These are phyloP conservation scores for Phytophthora lateralis DNA, from an alignment of 352 stramenopile genomes.

Conservation along the genomic window DNA sequence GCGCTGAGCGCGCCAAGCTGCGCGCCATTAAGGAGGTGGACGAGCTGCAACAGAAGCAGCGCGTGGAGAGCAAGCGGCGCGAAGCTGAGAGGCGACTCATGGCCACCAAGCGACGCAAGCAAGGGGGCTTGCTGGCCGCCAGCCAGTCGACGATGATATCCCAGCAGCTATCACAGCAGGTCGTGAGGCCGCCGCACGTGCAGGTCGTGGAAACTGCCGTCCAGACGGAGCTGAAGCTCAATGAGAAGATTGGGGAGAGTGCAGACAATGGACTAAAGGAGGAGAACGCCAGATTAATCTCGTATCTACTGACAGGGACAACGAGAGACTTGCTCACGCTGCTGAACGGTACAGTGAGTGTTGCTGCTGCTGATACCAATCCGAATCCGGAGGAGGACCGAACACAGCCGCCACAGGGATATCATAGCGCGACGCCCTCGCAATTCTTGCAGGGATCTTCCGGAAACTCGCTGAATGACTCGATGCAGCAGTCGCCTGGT, in stretches of 20 bases:
- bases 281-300: slow-evolving; percentile 49
- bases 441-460: slow-evolving; percentile 31
- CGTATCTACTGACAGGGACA: slow-evolving; percentile 44
- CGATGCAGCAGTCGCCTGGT: slow-evolving; percentile 29
- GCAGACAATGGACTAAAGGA: slow-evolving; percentile 14
- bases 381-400: slow-evolving; percentile 16
- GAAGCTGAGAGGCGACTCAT: slow-evolving; percentile 73
- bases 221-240: slow-evolving; percentile 37
- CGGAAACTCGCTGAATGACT: slow-evolving; percentile 29
- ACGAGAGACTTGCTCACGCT: slow-evolving; percentile 38
- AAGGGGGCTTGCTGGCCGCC: slow-evolving; percentile 51
- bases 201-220: slow-evolving; percentile 39
- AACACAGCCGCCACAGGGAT: slow-evolving; percentile 21
- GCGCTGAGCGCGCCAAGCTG: slow-evolving; percentile 63
- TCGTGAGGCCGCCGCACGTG: slow-evolving; percentile 11
- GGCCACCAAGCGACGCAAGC: slow-evolving; percentile 67
- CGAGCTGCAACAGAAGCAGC: slow-evolving; percentile 59
- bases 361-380: background rate
- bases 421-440: slow-evolving; percentile 21
- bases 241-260: slow-evolving; percentile 1
- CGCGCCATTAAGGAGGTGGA: slow-evolving; percentile 54
- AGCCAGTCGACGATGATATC: slow-evolving; percentile 51
- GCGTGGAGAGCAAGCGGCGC: slow-evolving; percentile 65
- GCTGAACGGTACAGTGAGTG: slow-evolving; percentile 30
- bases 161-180: slow-evolving; percentile 25